These are phyloP conservation scores for Aschersonia sp. DNA, from an alignment of 2,329 filamentous ascomycete species.

Conservation along the genomic window DNA sequence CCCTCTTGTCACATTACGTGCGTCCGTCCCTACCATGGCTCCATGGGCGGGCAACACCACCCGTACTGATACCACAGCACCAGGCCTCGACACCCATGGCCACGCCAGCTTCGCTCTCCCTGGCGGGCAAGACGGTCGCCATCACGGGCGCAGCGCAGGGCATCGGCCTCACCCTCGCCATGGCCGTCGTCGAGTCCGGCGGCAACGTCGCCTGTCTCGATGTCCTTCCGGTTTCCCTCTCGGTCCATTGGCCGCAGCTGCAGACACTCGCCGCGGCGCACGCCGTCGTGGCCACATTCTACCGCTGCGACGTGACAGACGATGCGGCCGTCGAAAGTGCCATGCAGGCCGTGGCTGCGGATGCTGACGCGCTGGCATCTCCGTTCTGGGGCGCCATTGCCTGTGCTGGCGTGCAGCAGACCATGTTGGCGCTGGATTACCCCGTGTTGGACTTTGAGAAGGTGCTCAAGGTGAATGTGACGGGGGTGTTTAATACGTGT, in stretches of 20 bases:
- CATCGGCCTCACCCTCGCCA: conserved; percentile 33
- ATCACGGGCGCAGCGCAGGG: conserved; percentile 38
- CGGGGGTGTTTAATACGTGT: conserved; percentile 73
- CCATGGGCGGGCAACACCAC: not conserved
- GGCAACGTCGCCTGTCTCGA: conserved; percentile 34
- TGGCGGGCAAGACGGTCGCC: conserved; percentile 26
- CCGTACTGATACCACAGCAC: not conserved
- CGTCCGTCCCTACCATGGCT: not conserved
- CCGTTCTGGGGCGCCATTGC: conserved; percentile 25
- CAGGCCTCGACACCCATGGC: conserved; percentile 2
- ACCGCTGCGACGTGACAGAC: conserved; percentile 30
- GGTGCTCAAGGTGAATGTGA: conserved; percentile 77
- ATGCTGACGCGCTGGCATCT: conserved; percentile 14
- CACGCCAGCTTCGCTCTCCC: conserved; percentile 25
- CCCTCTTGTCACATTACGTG: not conserved
- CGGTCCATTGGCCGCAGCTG: conserved; percentile 24
- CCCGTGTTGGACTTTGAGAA: conserved; percentile 58
- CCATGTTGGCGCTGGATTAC: conserved; percentile 55
- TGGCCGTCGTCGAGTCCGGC: conserved; percentile 32
- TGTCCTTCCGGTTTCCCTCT: conserved; percentile 21
- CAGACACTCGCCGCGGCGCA: conserved; percentile 23
- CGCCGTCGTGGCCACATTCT: conserved; percentile 22
- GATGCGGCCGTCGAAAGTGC: conserved; percentile 21
- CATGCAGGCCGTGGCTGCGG: conserved; percentile 20
- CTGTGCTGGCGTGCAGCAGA: conserved; percentile 34